A percentile compares a stretch with the other conserved stretches of the same genome.
phyloP scores from a whole-genome alignment of 352 stramenopile genomes.

The Globisporangium sylvaticum region DNA sequence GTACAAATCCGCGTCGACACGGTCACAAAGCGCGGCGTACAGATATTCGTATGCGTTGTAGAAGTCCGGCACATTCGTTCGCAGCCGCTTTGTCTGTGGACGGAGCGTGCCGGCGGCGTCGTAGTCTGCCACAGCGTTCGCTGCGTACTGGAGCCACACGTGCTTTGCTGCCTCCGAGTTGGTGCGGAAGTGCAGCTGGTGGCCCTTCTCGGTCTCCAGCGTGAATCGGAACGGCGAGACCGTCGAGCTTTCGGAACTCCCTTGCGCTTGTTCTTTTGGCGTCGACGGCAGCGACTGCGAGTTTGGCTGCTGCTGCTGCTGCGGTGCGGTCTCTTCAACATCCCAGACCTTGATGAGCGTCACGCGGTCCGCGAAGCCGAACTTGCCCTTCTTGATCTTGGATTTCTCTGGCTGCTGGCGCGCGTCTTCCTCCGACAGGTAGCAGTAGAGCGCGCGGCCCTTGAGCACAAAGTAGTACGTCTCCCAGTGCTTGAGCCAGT shows the following conservation, averaged over 20 bases:
- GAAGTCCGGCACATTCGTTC: conserved; percentile 63
- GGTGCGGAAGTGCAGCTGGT: conserved; percentile 83
- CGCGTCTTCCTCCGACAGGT: conserved; percentile 78
- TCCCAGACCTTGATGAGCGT: conserved; percentile 71
- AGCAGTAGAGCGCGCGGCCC: conserved; percentile 72
- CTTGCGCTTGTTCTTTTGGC: neutral
- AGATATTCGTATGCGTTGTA: conserved; percentile 77
- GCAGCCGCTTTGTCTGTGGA: conserved; percentile 27
- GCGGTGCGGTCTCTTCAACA: conserved; percentile 41
- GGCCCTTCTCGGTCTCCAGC: conserved; percentile 75
- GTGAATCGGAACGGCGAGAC: conserved; percentile 75
- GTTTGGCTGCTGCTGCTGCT: neutral
- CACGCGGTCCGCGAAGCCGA: conserved; percentile 78
- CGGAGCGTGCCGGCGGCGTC: conserved; percentile 31
- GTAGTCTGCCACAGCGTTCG: conserved; percentile 54
- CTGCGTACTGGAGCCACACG: conserved; percentile 76
- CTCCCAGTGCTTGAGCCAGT: conserved; percentile 90
- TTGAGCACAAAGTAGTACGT: conserved; percentile 86
- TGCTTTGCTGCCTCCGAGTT: conserved; percentile 81
- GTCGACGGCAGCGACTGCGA: conserved; percentile 4
- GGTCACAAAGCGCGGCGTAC: conserved; percentile 53
- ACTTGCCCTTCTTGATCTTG: conserved; percentile 88
- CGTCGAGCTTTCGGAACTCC: neutral
- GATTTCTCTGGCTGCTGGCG: conserved; percentile 75
- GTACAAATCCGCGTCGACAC: conserved; percentile 37